Evolutionary conservation across 2,329 filamentous ascomycete species (phyloP).

Genomic region (Neonectria punicea): DNA sequence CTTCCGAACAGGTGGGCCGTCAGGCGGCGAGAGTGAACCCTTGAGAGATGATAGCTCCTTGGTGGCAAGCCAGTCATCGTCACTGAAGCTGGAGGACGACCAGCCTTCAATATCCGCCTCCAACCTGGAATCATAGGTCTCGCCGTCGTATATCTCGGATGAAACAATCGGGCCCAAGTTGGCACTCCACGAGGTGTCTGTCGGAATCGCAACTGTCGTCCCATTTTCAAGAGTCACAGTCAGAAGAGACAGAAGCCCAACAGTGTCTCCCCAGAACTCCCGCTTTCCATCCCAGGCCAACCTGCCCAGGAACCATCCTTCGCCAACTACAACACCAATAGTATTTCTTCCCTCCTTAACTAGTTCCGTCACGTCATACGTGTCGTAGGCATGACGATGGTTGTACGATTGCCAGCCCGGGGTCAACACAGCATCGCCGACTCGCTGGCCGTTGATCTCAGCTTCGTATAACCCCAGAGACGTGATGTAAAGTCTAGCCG

Average conservation of each 20-base stretch:
- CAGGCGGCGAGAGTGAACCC: constrained; percentile 50
- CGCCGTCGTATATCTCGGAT: constrained; percentile 62
- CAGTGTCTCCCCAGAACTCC: constrained; percentile 50
- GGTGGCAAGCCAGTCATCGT: constrained; percentile 43
- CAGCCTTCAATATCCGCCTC: constrained; percentile 45
- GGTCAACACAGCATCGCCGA: constrained; percentile 55
- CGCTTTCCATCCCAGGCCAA: constrained; percentile 37
- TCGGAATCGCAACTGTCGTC: constrained; percentile 40
- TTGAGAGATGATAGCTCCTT: constrained; percentile 44
- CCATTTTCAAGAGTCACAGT: constrained; percentile 48
- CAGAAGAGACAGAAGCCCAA: constrained; percentile 50
- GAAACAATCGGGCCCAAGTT: constrained; percentile 44
- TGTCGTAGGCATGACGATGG: constrained; percentile 62
- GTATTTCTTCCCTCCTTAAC: constrained; percentile 49
- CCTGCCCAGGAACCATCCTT: constrained; percentile 58
- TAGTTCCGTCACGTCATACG: constrained; percentile 59
- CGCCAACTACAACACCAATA: constrained; percentile 54
- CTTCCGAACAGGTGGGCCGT: constrained; percentile 56
- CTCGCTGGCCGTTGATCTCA: constrained; percentile 56
- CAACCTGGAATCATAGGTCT: constrained; percentile 55
- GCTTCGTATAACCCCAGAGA: constrained; percentile 58
- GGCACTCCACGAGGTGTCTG: constrained; percentile 52
- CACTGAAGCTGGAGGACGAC: constrained; percentile 39
- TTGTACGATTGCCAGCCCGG: constrained; percentile 65
- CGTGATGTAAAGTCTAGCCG: constrained; percentile 59